phyloP scores from a whole-genome alignment of 257 asterid genomes.

The Plantago major region DNA sequence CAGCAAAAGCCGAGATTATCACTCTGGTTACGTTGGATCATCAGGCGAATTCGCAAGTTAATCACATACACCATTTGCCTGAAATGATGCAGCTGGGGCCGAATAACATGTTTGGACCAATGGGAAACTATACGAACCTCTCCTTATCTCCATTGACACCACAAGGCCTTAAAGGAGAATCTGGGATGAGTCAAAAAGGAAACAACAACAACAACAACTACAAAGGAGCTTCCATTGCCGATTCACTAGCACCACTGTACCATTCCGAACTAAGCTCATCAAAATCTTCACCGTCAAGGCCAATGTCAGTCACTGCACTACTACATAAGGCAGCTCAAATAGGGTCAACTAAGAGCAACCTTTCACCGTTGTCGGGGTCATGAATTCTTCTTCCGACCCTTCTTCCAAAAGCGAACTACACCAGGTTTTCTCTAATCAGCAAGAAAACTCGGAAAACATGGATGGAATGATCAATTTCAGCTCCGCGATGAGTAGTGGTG shows the following conservation, averaged over 20 bases:
- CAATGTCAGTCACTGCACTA: conserved; percentile 90
- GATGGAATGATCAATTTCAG: conserved; percentile 39
- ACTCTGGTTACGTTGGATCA: conserved; percentile 53
- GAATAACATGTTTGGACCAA: conserved; percentile 30
- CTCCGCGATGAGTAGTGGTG: conserved; percentile 17
- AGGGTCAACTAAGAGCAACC: conserved; percentile 65
- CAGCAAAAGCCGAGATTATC: conserved; percentile 46
- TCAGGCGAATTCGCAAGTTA: conserved; percentile 26
- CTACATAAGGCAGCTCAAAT: conserved; percentile 86
- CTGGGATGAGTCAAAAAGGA: background rate
- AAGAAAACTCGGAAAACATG: conserved; percentile 19
- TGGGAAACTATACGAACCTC: conserved; percentile 39
- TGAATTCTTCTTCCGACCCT: conserved; percentile 46
- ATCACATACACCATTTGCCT: conserved; percentile 21
- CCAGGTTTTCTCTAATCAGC: conserved; percentile 37
- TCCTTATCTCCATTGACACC: conserved; percentile 33
- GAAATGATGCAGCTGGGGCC: conserved; percentile 50
- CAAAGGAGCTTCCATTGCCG: too few relatives aligned
- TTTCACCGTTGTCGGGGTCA: conserved; percentile 48
- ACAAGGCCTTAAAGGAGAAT: conserved; percentile 27
- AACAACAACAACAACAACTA: conserved; percentile 23
- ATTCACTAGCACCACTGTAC: conserved; percentile 42
- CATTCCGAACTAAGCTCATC: conserved; percentile 26
- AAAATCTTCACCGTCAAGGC: conserved; percentile 28
- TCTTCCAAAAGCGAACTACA: conserved; percentile 47